phyloP scores from a whole-genome alignment of 2,329 filamentous ascomycete genomes.

The Dactylonectria estremocensis region DNA sequence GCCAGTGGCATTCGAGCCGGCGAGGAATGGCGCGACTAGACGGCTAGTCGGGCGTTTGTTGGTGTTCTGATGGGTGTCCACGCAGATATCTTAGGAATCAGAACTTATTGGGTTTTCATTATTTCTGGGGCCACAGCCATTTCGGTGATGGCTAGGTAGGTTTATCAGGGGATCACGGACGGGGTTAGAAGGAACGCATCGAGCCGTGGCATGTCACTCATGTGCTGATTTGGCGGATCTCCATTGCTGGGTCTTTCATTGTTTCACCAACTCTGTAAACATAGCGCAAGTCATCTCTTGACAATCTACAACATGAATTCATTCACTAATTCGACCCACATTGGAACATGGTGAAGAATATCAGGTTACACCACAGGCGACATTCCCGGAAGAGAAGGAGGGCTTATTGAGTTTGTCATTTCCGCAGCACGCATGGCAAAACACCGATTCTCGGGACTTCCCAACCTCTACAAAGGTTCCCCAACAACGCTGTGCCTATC shows the following conservation, averaged over 20 bases:
- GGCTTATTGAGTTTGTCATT: conserved; percentile 14
- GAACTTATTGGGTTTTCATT: conserved; percentile 19
- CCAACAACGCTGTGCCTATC: not conserved
- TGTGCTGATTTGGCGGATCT: conserved; percentile 4
- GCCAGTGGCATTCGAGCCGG: conserved; percentile 61
- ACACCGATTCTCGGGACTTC: not conserved
- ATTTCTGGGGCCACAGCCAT: conserved; percentile 27
- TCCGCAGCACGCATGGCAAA: conserved; percentile 10
- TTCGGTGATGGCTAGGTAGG: conserved; percentile 1
- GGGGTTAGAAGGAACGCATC: conserved; percentile 25
- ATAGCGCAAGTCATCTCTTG: conserved; percentile 17
- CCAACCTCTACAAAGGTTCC: not conserved
- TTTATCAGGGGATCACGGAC: conserved; percentile 17
- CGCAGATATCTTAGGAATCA: conserved; percentile 19
- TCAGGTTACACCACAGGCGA: too few relatives aligned
- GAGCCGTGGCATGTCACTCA: conserved; percentile 8
- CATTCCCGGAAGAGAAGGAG: not conserved
- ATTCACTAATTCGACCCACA: not conserved
- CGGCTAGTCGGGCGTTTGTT: conserved; percentile 4
- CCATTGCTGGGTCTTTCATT: not conserved
- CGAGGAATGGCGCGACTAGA: conserved; percentile 63
- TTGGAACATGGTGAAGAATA: not conserved
- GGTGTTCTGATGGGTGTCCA: conserved; percentile 19
- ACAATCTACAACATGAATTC: conserved; percentile 10
- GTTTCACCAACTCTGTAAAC: conserved; percentile 13